Conservation (phyloP, 345 rosid species). For the Gossypium sturtianum region DNA sequence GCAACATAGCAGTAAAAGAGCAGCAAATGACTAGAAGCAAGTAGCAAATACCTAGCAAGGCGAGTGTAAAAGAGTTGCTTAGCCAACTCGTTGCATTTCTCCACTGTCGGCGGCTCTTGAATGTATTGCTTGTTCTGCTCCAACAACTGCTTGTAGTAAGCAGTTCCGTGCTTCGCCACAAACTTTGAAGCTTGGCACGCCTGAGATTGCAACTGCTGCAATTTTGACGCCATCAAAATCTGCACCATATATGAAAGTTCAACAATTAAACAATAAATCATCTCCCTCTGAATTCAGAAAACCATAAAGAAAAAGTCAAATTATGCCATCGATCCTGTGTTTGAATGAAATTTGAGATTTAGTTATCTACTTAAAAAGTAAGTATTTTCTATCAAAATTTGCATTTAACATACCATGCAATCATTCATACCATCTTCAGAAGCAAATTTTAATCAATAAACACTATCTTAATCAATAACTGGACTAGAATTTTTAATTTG, state of each 20-base stretch:
- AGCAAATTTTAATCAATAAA: too few relatives aligned
- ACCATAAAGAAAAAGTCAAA: too few relatives aligned
- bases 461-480: too few relatives aligned
- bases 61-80: constrained; percentile 83
- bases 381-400: too few relatives aligned
- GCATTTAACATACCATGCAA: too few relatives aligned
- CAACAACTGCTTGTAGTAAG: constrained; percentile 67
- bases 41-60: constrained; percentile 58
- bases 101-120: constrained; percentile 74
- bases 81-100: constrained; percentile 62
- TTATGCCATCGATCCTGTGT: too few relatives aligned
- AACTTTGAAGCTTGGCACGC: constrained; percentile 66
- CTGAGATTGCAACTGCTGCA: constrained; percentile 61
- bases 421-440: too few relatives aligned
- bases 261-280: neutral
- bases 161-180: constrained; percentile 58
- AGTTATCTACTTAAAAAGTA: too few relatives aligned
- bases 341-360: too few relatives aligned
- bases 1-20: neutral
- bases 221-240: constrained; percentile 54
- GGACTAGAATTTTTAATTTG: too few relatives aligned
- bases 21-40: neutral
- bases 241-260: neutral
- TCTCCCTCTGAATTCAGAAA: neutral
- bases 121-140: constrained; percentile 72